Conservation (phyloP, 106 monocot genomes). For the Gastrodia elata region DNA sequence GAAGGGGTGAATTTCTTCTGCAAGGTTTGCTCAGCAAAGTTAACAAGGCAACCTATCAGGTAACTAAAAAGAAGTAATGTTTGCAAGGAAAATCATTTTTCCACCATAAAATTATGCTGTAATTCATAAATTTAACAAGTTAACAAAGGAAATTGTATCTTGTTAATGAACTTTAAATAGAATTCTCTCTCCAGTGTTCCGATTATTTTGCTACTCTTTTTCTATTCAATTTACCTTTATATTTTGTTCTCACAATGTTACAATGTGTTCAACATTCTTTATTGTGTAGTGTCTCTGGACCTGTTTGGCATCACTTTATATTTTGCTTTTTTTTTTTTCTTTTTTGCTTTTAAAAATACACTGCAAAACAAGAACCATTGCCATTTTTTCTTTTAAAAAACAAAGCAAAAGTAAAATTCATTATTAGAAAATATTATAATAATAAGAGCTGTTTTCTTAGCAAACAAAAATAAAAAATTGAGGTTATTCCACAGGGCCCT, state of each 20-base stretch:
- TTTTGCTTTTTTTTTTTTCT: too few species aligned
- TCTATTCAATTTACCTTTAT: neutral
- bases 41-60: slow-evolving; percentile 76
- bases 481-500: too few species aligned
- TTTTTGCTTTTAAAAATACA: too few species aligned
- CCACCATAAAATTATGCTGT: neutral
- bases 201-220: neutral
- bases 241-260: neutral
- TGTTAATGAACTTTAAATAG: neutral
- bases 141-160: neutral
- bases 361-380: too few species aligned
- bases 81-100: neutral
- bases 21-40: slow-evolving; percentile 57
- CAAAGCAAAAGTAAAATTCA: too few species aligned
- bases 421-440: too few species aligned
- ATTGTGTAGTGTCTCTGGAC: neutral
- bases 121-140: neutral
- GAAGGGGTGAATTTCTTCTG: slow-evolving; percentile 66
- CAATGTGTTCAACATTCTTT: neutral
- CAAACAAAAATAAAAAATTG: too few species aligned
- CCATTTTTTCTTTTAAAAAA: too few species aligned
- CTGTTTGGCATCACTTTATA: too few species aligned
- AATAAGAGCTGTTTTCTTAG: too few species aligned
- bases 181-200: neutral
- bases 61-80: slow-evolving; percentile 12